A percentile compares a stretch with the other conserved stretches of the same genome.
These are phyloP conservation scores for Diplogelasinospora grovesii DNA, from an alignment of 495 filamentous ascomycete genomes.

Conservation along the genomic window DNA sequence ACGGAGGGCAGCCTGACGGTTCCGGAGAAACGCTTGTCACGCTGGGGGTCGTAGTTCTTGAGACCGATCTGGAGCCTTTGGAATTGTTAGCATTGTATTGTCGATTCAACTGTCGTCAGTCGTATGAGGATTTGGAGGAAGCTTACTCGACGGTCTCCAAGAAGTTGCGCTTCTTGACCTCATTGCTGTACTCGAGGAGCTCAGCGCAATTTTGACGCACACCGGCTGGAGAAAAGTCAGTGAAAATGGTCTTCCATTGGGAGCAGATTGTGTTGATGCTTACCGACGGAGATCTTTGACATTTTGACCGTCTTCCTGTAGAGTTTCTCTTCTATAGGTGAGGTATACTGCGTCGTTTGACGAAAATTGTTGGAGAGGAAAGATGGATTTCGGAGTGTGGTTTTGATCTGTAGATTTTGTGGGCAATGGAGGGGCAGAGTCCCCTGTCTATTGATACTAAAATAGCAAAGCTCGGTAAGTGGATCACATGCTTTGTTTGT, in stretches of 20 bases:
- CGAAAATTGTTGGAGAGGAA: too few relatives aligned
- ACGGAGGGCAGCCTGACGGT: conserved; percentile 81
- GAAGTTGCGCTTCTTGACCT: conserved; percentile 99
- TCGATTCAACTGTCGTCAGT: neutral
- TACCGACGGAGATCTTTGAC: conserved; percentile 68
- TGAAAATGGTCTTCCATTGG: neutral
- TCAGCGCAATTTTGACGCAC: conserved; percentile 89
- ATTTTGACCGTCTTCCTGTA: conserved; percentile 46
- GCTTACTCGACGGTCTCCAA: conserved; percentile 47
- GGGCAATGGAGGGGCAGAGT: too few relatives aligned
- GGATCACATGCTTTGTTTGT: too few relatives aligned
- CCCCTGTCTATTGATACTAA: too few relatives aligned
- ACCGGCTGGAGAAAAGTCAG: conserved; percentile 58
- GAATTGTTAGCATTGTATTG: conserved; percentile 3
- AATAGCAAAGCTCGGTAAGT: too few relatives aligned
- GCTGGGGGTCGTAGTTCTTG: conserved; percentile 99
- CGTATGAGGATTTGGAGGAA: neutral
- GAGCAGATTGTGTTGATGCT: neutral
- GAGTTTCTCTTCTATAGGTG: conserved; percentile 59
- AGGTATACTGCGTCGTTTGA: conserved; percentile 54
- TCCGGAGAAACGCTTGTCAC: conserved; percentile 99
- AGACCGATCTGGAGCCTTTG: conserved; percentile 84
- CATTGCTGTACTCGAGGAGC: conserved; percentile 86
- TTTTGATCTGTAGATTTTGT: too few relatives aligned
- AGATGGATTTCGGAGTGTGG: too few relatives aligned